These are phyloP conservation scores for Lyophyllum decastes DNA, from an alignment of 768 basidiomycete genomes.

Conservation along the genomic window DNA sequence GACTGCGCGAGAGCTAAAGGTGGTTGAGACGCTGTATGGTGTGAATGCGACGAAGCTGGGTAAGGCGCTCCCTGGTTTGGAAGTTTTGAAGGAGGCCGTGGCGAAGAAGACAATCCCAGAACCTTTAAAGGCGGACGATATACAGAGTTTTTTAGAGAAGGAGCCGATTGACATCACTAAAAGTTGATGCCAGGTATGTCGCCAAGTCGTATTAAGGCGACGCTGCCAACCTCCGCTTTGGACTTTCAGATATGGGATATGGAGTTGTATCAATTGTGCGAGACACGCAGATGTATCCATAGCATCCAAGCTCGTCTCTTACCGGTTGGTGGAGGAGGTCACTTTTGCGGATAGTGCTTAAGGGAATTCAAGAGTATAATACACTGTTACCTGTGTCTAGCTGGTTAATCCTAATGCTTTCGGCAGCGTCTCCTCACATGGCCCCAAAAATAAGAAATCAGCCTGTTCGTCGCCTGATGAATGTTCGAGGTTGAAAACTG, in stretches of 20 bases:
- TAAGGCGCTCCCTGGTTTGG: constrained; percentile 43
- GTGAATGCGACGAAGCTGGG: constrained; percentile 30
- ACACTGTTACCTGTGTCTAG: background rate
- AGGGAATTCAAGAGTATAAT: background rate
- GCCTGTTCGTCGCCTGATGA: constrained; percentile 38
- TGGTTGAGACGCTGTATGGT: constrained; percentile 57
- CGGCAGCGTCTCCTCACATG: constrained; percentile 42
- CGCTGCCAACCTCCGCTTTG: background rate
- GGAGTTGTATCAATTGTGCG: background rate
- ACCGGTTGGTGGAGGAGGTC: background rate
- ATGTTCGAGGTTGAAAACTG: constrained; percentile 39
- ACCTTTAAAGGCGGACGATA: background rate
- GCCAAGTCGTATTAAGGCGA: background rate
- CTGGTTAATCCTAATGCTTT: constrained; percentile 32
- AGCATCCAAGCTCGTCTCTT: background rate
- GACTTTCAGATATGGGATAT: no score
- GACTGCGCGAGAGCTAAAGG: constrained; percentile 39
- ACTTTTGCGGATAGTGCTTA: no score
- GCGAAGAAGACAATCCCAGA: constrained; percentile 13
- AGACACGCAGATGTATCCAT: background rate
- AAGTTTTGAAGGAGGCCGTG: constrained; percentile 42
- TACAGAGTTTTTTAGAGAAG: background rate
- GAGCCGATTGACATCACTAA: background rate
- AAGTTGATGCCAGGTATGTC: background rate
- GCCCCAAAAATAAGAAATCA: constrained; percentile 52